phyloP scores from a whole-genome alignment of 2,329 filamentous ascomycete species.

The Botryosphaeria dothidea region DNA sequence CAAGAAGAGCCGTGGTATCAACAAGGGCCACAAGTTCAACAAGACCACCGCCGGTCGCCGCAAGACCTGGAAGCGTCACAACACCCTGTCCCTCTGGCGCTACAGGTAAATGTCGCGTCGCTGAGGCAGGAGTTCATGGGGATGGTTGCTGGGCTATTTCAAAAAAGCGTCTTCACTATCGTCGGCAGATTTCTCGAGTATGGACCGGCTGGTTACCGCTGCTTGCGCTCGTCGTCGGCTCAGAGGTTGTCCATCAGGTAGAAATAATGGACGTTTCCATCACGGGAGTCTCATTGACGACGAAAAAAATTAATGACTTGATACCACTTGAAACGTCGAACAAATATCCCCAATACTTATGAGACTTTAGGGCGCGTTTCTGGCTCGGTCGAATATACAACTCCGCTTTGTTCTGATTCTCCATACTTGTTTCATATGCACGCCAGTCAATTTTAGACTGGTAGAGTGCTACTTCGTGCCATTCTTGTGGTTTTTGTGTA shows the following conservation, averaged over 20 bases:
- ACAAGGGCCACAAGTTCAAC: conserved; percentile 99
- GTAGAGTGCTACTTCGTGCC: no score
- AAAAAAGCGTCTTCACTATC: conserved; percentile 16
- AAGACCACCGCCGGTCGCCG: conserved; percentile 95
- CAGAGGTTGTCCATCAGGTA: conserved; percentile 18
- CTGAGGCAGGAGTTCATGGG: conserved; percentile 9
- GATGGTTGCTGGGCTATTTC: conserved; percentile 15
- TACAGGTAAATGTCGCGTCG: conserved; percentile 70
- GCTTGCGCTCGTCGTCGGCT: conserved; percentile 8
- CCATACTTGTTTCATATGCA: no score
- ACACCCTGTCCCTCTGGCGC: conserved; percentile 98
- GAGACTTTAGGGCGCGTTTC: background rate
- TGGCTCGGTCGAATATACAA: background rate
- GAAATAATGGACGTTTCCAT: conserved; percentile 20
- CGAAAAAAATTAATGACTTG: conserved; percentile 17
- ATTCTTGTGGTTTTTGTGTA: no score
- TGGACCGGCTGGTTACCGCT: conserved; percentile 6
- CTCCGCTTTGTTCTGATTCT: background rate
- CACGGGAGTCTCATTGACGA: conserved; percentile 2
- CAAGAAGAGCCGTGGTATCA: conserved; percentile 99
- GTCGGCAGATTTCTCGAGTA: conserved; percentile 4
- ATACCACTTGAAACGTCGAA: background rate
- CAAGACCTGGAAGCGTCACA: conserved; percentile 99
- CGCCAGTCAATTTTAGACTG: no score
- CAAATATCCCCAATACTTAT: background rate